Evolutionary conservation across 225 moss, liverwort and hornwort species (phyloP), one percentile per base, ranked within the genome.

Genomic region (Anthoceros angustus): DNA sequence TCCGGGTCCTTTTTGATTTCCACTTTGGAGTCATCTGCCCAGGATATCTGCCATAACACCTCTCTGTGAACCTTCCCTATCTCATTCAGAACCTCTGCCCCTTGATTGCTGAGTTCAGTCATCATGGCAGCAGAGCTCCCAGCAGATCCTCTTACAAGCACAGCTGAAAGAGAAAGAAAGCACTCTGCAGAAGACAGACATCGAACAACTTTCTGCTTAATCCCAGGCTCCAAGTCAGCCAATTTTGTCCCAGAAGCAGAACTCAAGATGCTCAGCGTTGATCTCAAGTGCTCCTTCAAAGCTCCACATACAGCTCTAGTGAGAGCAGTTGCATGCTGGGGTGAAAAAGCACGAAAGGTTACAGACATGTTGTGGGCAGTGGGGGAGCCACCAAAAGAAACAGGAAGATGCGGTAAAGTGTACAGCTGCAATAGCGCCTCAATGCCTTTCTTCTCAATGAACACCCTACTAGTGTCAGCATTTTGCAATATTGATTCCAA

Each of bases 331-430:
- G 95, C 75, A 79, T 98, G 92, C 63, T 89, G 95, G 39, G 92
- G 92, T 21, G 95, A 89, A 70, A 98, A 98, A 25, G 95, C 85
- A 80, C 91, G 79, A 72, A 98, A 98, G 64, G 89, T 86, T 62
- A 89, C 92, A 24, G 95, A 98, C 92, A 98, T 89, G 12, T 87
- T 98, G 70, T 98, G 95, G 50, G 89, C 88, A 63, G 88, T 92
- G 12, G 91, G 79, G 18, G 95, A 92, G n/a, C 95, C 95, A 55
- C 95, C 95, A 77, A 98, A 98, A 15, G 91, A 87, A 40, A 89
- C 78, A 62, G 92, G 92, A 43, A 98, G 74, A 75, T 87, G 77
- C 39, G 95, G 95, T 50, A 98, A 87, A 42, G 84, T 92, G 11
- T 92, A 98, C 39, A 98, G 70, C 81, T 89, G 88, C 41, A 98